Evolutionary conservation across 176 grass and related monocot genomes (phyloP).

Genomic region (Stipa capillata): DNA sequence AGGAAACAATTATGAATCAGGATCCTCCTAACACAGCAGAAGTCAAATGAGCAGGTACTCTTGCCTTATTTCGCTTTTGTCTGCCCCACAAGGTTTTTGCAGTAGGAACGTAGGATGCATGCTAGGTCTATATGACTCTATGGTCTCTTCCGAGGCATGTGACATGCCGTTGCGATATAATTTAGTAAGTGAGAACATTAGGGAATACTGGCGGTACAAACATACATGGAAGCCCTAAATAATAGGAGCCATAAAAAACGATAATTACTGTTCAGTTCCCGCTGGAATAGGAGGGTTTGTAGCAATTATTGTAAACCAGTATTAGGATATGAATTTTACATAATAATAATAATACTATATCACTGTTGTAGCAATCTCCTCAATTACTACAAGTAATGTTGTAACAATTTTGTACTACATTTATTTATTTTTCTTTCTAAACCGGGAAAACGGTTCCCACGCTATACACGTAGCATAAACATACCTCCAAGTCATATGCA

Average conservation of each 20-base stretch:
- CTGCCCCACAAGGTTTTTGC: neutral
- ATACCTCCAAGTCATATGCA: neutral
- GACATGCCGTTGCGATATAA: neutral
- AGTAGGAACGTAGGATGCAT: neutral
- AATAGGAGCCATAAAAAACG: neutral
- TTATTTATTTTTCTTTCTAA: neutral
- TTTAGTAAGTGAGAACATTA: neutral
- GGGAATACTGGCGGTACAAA: neutral
- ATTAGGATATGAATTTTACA: no score
- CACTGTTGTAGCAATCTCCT: no score
- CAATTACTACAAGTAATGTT: no score
- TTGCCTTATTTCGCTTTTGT: constrained; percentile 9
- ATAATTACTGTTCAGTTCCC: neutral
- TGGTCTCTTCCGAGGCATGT: neutral
- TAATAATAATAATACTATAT: no score
- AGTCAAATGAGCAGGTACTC: constrained; percentile 33
- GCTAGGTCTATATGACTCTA: neutral
- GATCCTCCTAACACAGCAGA: neutral
- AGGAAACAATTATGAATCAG: constrained; percentile 12
- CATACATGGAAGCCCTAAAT: neutral
- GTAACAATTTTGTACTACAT: neutral
- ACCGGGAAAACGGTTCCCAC: neutral
- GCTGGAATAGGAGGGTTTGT: neutral
- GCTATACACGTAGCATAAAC: neutral
- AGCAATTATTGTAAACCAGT: no score